Percentiles rank a stretch among this genome's conserved stretches.
These are phyloP conservation scores for Dionaea muscipula DNA, from an alignment of 179 eudicot species.

Conservation along the genomic window DNA sequence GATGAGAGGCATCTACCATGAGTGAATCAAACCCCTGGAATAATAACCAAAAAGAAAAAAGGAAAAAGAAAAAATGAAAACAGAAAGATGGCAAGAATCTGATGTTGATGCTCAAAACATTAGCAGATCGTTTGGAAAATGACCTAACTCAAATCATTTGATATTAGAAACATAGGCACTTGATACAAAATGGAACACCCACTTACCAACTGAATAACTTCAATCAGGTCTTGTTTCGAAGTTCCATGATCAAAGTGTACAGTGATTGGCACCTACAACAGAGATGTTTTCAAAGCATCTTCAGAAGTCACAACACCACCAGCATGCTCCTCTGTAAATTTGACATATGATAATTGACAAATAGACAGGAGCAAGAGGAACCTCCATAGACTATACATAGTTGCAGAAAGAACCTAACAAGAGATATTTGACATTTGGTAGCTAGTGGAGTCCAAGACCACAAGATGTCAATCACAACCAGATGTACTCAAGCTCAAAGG, in stretches of 20 bases:
- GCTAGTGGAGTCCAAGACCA: too few species aligned
- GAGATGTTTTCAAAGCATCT: neutral
- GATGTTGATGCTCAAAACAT: neutral
- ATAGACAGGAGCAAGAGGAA: too few species aligned
- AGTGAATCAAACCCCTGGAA: slow-evolving; percentile 84
- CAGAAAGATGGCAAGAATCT: neutral
- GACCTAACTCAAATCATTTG: neutral
- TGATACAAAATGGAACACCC: slow-evolving; percentile 2
- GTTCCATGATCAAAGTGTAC: slow-evolving; percentile 96
- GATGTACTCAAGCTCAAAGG: too few species aligned
- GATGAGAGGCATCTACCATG: slow-evolving; percentile 98
- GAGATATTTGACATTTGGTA: too few species aligned
- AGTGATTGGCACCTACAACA: slow-evolving; percentile 69
- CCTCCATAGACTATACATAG: too few species aligned
- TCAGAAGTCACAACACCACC: neutral
- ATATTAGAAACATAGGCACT: neutral
- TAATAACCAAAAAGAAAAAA: slow-evolving; percentile 3
- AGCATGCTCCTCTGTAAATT: too few species aligned
- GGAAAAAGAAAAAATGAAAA: neutral
- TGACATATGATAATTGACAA: too few species aligned
- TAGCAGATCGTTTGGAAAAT: neutral
- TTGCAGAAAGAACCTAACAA: too few species aligned
- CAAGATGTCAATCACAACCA: too few species aligned
- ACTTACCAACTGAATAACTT: slow-evolving; percentile 76
- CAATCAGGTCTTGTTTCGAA: slow-evolving; percentile 70